Percentiles rank a stretch among this genome's conserved stretches.
These are phyloP conservation scores for Hyaloscypha hepaticicola DNA, from an alignment of 495 filamentous ascomycete species.

Conservation along the genomic window DNA sequence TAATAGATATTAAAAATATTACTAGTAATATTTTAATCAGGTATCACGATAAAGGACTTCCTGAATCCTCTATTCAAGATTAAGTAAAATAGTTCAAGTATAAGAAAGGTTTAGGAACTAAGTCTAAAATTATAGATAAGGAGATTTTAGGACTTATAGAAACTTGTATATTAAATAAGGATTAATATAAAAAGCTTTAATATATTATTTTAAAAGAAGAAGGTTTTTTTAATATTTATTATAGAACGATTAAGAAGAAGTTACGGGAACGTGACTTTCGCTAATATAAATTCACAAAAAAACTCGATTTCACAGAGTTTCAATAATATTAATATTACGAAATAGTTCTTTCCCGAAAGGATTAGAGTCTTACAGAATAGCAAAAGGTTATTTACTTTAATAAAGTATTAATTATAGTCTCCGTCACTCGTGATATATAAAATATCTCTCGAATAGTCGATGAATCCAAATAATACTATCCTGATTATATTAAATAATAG, in stretches of 20 bases:
- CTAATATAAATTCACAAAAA: conserved; percentile 8
- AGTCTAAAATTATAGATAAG: not conserved
- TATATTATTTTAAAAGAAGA: conserved; percentile 6
- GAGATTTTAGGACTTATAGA: too few species aligned
- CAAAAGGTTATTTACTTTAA: conserved; percentile 13
- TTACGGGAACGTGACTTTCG: too few species aligned
- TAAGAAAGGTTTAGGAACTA: not conserved
- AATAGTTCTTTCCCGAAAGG: not conserved
- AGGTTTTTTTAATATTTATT: conserved; percentile 6
- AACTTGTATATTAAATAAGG: conserved; percentile 15
- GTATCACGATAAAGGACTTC: not conserved
- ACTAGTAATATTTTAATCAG: not conserved
- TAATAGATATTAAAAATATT: not conserved
- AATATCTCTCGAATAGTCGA: conserved; percentile 4
- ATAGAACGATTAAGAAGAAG: conserved; percentile 13
- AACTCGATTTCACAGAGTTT: too few species aligned
- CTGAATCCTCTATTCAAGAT: not conserved
- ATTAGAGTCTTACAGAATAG: conserved; percentile 9
- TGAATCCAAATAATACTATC: conserved; percentile 2
- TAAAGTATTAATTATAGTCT: conserved; percentile 13
- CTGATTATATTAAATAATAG: not conserved
- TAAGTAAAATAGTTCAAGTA: not conserved
- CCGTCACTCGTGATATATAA: not conserved
- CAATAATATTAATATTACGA: conserved; percentile 9
- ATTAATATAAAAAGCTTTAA: conserved; percentile 9